Conservation (phyloP, 345 rosid species). For the Eucalyptus viminalis region DNA sequence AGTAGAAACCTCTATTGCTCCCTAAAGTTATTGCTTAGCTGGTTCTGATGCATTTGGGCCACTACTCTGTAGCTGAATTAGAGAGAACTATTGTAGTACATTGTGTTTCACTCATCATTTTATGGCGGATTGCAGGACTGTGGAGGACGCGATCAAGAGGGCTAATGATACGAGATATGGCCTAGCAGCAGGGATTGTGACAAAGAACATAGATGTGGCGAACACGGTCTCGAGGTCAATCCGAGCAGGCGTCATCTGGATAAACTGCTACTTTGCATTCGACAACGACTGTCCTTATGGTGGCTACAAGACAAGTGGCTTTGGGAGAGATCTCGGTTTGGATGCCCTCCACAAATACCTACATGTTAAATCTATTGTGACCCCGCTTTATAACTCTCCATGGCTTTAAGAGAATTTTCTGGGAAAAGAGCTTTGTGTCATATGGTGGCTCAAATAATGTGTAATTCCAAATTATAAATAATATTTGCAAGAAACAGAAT, state of each 20-base stretch:
- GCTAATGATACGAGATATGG: constrained; percentile 68
- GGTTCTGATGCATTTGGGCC: not conserved
- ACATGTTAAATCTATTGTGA: constrained; percentile 51
- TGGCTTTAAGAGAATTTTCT: not conserved
- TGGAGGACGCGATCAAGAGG: constrained; percentile 47
- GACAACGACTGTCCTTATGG: constrained; percentile 56
- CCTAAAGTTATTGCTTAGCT: not conserved
- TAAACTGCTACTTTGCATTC: constrained; percentile 57
- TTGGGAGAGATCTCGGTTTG: constrained; percentile 51
- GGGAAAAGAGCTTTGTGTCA: not conserved
- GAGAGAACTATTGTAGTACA: not conserved
- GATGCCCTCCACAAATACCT: constrained; percentile 54
- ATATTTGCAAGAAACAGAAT: not conserved
- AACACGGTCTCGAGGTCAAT: constrained; percentile 67
- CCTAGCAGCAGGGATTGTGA: constrained; percentile 67
- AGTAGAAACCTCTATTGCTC: not conserved
- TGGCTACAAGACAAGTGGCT: constrained; percentile 68
- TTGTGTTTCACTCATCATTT: not conserved
- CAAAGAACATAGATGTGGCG: constrained; percentile 42
- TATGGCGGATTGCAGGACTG: constrained; percentile 22
- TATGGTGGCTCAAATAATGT: not conserved
- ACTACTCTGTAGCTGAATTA: not conserved
- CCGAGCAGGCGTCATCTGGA: constrained; percentile 52
- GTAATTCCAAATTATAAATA: not conserved
- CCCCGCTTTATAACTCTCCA: constrained; percentile 61